phyloP scores from a whole-genome alignment of 805 yeast genomes.

The Metschnikowia aberdeeniae region DNA sequence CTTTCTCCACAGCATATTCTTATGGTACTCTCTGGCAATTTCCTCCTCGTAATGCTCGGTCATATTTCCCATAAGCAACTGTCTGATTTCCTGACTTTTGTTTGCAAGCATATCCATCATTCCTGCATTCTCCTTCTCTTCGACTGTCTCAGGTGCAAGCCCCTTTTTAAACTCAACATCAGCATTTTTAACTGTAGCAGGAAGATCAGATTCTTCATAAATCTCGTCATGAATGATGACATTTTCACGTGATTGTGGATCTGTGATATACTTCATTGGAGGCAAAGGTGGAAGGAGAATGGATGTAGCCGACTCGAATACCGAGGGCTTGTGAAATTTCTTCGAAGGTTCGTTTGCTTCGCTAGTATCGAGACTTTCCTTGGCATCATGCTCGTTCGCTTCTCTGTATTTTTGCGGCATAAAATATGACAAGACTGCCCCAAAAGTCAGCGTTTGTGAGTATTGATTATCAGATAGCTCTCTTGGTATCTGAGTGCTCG shows the following conservation, averaged over 20 bases:
- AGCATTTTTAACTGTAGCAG: slow-evolving; percentile 2
- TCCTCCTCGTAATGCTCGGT: slow-evolving; percentile 61
- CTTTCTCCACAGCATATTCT: slow-evolving; percentile 82
- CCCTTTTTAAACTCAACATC: neutral
- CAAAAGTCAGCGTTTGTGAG: slow-evolving; percentile 26
- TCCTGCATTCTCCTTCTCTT: slow-evolving; percentile 8
- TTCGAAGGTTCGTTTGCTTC: slow-evolving; percentile 8
- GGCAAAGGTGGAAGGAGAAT: slow-evolving; percentile 82
- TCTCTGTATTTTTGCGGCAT: slow-evolving; percentile 38
- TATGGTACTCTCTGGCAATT: slow-evolving; percentile 87
- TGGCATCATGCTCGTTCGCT: slow-evolving; percentile 4
- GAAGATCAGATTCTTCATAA: slow-evolving; percentile 57
- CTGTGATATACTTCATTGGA: slow-evolving; percentile 55
- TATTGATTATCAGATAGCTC: slow-evolving; percentile 16
- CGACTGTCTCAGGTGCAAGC: neutral
- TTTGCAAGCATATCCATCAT: slow-evolving; percentile 15
- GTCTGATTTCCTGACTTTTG: slow-evolving; percentile 17
- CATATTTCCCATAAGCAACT: slow-evolving; percentile 14
- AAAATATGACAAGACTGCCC: slow-evolving; percentile 36
- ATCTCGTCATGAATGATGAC: slow-evolving; percentile 79
- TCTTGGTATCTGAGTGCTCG: slow-evolving; percentile 18
- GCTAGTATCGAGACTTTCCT: neutral
- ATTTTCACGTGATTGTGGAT: slow-evolving; percentile 62
- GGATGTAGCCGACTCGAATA: slow-evolving; percentile 73
- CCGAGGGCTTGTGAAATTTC: slow-evolving; percentile 64